A percentile compares a stretch with the other conserved stretches of the same genome.
phyloP scores from a whole-genome alignment of 1,284 basidiomycete genomes.

The Austropuccinia psidii region DNA sequence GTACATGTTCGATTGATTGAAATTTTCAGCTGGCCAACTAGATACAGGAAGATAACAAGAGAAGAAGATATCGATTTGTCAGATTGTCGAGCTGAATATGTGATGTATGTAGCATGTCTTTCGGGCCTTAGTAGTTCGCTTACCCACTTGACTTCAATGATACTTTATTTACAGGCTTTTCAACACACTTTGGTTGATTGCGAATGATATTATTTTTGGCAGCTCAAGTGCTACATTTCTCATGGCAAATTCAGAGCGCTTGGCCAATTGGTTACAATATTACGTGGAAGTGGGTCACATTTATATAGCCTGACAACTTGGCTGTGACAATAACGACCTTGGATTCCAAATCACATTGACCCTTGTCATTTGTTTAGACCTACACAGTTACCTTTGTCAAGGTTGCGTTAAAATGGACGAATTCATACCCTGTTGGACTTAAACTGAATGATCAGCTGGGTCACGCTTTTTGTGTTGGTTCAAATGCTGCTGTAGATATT shows the following conservation, averaged over 20 bases:
- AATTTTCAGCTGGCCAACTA: conserved; percentile 47
- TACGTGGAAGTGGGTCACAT: conserved; percentile 43
- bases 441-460: conserved; percentile 87
- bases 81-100: conserved; percentile 44
- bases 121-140: neutral
- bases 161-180: conserved; percentile 59
- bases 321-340: too few species aligned
- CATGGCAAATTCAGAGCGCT: conserved; percentile 54
- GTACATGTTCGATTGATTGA: conserved; percentile 48
- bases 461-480: conserved; percentile 62
- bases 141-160: neutral
- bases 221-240: conserved; percentile 62
- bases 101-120: conserved; percentile 53
- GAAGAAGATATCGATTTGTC: conserved; percentile 38
- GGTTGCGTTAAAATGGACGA: conserved; percentile 67
- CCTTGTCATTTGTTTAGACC: conserved; percentile 46
- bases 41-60: conserved; percentile 40
- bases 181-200: conserved; percentile 79
- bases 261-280: conserved; percentile 37
- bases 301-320: too few species aligned
- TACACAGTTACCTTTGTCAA: conserved; percentile 55
- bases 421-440: conserved; percentile 89
- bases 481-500: conserved; percentile 57
- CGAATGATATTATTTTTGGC: conserved; percentile 82
- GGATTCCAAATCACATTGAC: too few species aligned